phyloP scores from a whole-genome alignment of 176 grass and related monocot species.

The Aegilops tauschii region DNA sequence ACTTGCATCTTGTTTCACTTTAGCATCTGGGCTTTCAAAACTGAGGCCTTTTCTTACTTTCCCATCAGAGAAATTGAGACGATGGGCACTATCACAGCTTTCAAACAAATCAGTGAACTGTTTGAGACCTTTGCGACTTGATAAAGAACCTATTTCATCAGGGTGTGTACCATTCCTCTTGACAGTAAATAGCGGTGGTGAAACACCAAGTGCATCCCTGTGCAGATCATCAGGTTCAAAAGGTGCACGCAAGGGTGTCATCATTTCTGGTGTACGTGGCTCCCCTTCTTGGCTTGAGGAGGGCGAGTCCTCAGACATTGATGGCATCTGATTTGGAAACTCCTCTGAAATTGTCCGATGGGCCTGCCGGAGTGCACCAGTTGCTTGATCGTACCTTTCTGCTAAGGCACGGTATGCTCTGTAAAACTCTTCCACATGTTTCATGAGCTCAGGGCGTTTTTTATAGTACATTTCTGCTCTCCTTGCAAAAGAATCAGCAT shows the following conservation, averaged over 20 bases:
- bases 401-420: slow-evolving; percentile 68
- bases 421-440: slow-evolving; percentile 76
- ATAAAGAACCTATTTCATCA: slow-evolving; percentile 34
- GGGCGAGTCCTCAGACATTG: slow-evolving; percentile 45
- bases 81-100: slow-evolving; percentile 18
- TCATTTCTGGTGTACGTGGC: slow-evolving; percentile 43
- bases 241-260: slow-evolving; percentile 1
- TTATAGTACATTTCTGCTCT: slow-evolving; percentile 89
- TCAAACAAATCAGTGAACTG: slow-evolving; percentile 52
- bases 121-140: slow-evolving; percentile 50
- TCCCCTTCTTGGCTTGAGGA: slow-evolving; percentile 35
- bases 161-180: slow-evolving; percentile 56
- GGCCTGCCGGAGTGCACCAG: slow-evolving; percentile 51
- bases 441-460: slow-evolving; percentile 69
- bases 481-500: slow-evolving; percentile 76
- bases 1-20: slow-evolving; percentile 36
- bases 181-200: slow-evolving; percentile 28
- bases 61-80: slow-evolving; percentile 30
- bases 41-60: slow-evolving; percentile 45
- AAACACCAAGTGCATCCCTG: slow-evolving; percentile 36
- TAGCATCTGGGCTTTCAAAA: slow-evolving; percentile 41
- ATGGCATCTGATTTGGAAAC: slow-evolving; percentile 56
- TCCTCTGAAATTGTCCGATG: slow-evolving; percentile 69
- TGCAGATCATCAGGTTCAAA: slow-evolving; percentile 55
- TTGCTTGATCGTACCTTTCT: slow-evolving; percentile 63